phyloP scores from a whole-genome alignment of 345 rosid species.

The Linum usitatissimum region DNA sequence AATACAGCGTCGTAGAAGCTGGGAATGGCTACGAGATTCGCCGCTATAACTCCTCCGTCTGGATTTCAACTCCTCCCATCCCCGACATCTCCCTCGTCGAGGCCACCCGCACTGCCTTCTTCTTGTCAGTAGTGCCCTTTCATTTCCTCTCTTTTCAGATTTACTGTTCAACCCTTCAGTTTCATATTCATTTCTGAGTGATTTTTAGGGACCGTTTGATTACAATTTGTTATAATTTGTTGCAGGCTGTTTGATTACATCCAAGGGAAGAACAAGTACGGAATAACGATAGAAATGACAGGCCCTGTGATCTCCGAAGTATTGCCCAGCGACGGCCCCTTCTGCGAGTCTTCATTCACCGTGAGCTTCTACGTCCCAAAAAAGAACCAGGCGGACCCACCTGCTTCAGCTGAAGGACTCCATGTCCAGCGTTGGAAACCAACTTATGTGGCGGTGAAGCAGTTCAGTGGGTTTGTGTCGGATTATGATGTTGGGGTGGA shows the following conservation, averaged over 20 bases:
- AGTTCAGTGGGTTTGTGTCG: conserved; percentile 61
- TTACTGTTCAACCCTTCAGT: not conserved
- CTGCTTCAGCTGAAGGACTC: conserved; percentile 59
- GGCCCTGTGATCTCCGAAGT: conserved; percentile 64
- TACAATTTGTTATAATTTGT: not conserved
- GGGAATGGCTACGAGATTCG: conserved; percentile 70
- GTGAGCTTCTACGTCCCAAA: conserved; percentile 77
- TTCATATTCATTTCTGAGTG: not conserved
- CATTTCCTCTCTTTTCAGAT: not conserved
- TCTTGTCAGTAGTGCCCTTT: conserved; percentile 26
- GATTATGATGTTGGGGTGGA: conserved; percentile 48
- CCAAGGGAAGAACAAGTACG: conserved; percentile 60
- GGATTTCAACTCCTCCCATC: conserved; percentile 62
- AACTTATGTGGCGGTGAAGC: conserved; percentile 48
- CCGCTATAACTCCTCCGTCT: conserved; percentile 38
- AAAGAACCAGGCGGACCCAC: conserved; percentile 62
- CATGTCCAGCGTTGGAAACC: conserved; percentile 49
- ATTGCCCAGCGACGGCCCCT: conserved; percentile 78
- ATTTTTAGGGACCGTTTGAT: not conserved
- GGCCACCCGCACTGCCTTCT: conserved; percentile 65
- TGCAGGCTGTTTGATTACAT: conserved; percentile 70
- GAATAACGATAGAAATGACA: conserved; percentile 70
- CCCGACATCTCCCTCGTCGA: conserved; percentile 64
- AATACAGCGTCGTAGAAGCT: conserved; percentile 33
- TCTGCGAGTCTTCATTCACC: conserved; percentile 65